Percentiles rank a stretch among this genome's conserved stretches.
phyloP scores from a whole-genome alignment of 1,139 yeast species.

The Candida albicans region DNA sequence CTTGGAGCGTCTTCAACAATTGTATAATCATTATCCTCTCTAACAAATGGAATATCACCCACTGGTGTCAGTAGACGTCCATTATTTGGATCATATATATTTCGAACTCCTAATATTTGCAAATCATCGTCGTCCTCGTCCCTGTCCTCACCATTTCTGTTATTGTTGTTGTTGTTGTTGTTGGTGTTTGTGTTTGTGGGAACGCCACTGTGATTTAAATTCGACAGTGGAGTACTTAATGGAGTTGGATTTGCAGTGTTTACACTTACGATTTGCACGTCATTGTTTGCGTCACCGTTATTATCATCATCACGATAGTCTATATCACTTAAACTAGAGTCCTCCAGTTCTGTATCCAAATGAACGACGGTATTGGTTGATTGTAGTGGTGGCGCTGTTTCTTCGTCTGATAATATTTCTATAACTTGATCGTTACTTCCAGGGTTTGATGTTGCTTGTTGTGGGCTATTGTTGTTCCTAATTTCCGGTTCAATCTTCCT shows the following conservation, averaged over 20 bases:
- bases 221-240: too few species aligned
- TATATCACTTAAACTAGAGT: too few species aligned
- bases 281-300: conserved; percentile 16
- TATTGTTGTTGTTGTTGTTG: neutral
- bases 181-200: neutral
- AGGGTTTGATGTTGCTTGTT: too few species aligned
- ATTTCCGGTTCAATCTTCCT: too few species aligned
- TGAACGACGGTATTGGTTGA: neutral
- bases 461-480: too few species aligned
- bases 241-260: conserved; percentile 10
- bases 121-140: conserved; percentile 6
- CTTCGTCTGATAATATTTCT: neutral
- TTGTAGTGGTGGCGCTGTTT: neutral
- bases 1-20: neutral
- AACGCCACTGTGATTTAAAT: too few species aligned
- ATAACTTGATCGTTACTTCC: neutral
- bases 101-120: conserved; percentile 12
- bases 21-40: neutral
- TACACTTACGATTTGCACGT: conserved; percentile 16
- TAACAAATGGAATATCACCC: conserved; percentile 6
- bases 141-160: conserved; percentile 1
- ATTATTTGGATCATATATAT: neutral
- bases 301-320: conserved; percentile 2
- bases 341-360: too few species aligned
- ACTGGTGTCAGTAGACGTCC: conserved; percentile 8